Conservation (phyloP, 2,329 filamentous ascomycete genomes). For the Xylariaceae sp. region DNA sequence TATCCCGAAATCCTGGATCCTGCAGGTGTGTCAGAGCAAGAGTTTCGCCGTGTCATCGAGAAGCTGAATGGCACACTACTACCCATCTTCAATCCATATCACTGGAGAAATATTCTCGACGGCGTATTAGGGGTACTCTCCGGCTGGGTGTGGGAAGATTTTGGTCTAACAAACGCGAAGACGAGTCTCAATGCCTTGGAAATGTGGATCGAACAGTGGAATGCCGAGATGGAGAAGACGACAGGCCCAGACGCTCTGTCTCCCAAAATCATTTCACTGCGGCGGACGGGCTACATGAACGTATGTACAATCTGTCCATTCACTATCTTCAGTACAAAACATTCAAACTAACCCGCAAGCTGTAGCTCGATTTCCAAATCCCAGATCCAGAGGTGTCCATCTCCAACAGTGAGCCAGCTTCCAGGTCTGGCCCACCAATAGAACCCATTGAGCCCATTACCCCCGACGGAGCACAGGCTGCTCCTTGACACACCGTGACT, state of each 20-base stretch:
- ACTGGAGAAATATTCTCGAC: constrained; percentile 73
- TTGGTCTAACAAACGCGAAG: constrained; percentile 76
- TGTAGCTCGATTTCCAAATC: constrained; percentile 74
- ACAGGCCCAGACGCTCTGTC: constrained; percentile 45
- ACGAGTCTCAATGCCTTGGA: constrained; percentile 66
- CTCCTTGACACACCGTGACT: constrained; percentile 1
- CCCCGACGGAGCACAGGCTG: neutral
- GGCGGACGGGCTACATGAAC: constrained; percentile 83
- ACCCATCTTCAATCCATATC: constrained; percentile 76
- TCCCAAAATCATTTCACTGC: constrained; percentile 73
- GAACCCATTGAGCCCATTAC: constrained; percentile 2
- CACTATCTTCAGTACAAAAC: neutral
- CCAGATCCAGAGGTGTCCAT: constrained; percentile 69
- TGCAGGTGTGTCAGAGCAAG: constrained; percentile 72
- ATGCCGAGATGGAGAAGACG: constrained; percentile 62
- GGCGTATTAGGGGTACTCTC: constrained; percentile 75
- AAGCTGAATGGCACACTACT: constrained; percentile 75
- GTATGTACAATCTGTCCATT: constrained; percentile 41
- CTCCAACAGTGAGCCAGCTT: constrained; percentile 44
- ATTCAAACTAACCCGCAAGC: constrained; percentile 21
- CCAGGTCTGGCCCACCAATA: constrained; percentile 28
- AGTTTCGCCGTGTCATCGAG: constrained; percentile 79
- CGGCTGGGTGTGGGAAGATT: constrained; percentile 92
- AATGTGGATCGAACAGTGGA: constrained; percentile 83
- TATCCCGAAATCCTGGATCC: constrained; percentile 96